Evolutionary conservation across 1,284 basidiomycete species (phyloP), one percentile per base, ranked within the genome.

Genomic region (Phellopilus nigrolimitatus): DNA sequence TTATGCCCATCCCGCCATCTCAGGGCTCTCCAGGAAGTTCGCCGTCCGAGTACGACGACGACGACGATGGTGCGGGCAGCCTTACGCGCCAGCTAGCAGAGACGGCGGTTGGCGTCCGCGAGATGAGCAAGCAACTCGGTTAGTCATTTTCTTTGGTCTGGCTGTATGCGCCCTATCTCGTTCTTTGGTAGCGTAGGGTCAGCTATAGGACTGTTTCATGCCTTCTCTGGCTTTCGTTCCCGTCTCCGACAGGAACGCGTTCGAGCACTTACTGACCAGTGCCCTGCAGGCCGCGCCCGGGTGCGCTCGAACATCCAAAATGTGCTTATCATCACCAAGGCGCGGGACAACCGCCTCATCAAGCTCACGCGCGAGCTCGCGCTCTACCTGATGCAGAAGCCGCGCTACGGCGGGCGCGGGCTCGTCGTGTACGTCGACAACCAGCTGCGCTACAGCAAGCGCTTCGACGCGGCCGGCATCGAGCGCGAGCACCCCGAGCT

Each of bases 81-180:
- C 70, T 98, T 59, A 98, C 97, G 2, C 86, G 82, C 61, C 92
- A 95, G 64, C 76, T 99, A 13, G 97, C 95, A 6, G 95, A 95
- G 71, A 99, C 95, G 12, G 97, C 95, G 12, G 91, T 95, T 21
- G 90, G 93, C 37, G 95, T 99, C 22, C 80, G 95, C 46, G 97
- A 99, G 70, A 95, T 98, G 91, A 95, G 92, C 81, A 97, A 97
- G 69, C 92, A 97, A 70, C 85, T 99, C 31, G 95, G 94, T 91
- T 60, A 60, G 84, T 79, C 38, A 33, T 53, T 34, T 51, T n/a
- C n/a, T n/a, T n/a, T n/a, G n/a, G n/a, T n/a, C 51, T 58, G 43
- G 30, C 50, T 39, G 39, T 52, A 50, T 43, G 39, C 48, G 10
- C 19, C 30, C 13, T 22, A 12, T 30, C 30, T 9, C n/a, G n/a